Percentiles rank a stretch among this genome's conserved stretches.
Evolutionary conservation across 1,139 yeast genomes (phyloP).

Genomic region (Zygoascus meyerae): DNA sequence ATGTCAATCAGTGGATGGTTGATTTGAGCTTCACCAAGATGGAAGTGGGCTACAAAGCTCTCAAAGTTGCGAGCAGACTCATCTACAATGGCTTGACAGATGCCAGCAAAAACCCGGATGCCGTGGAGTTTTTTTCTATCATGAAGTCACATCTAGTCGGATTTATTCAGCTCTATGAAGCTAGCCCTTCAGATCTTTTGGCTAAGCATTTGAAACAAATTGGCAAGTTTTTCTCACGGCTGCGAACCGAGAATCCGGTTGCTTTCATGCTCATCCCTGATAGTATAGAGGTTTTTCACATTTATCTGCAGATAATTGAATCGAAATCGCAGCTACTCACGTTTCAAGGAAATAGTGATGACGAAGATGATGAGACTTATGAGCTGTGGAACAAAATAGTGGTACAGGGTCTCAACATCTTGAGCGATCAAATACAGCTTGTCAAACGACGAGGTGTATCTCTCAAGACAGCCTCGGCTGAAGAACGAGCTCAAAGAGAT

Average conservation of each 20-base stretch:
- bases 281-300: constrained; percentile 52
- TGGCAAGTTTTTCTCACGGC: constrained; percentile 61
- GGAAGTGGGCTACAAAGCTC: constrained; percentile 70
- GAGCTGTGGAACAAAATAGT: constrained; percentile 74
- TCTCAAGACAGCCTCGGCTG: constrained; percentile 54
- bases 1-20: constrained; percentile 58
- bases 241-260: constrained; percentile 57
- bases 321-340: constrained; percentile 52
- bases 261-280: constrained; percentile 66
- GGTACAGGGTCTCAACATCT: constrained; percentile 60
- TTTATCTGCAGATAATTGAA: constrained; percentile 55
- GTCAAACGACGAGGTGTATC: constrained; percentile 64
- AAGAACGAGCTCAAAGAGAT: constrained; percentile 51
- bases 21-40: constrained; percentile 36
- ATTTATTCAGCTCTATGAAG: constrained; percentile 50
- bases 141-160: constrained; percentile 57
- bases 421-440: constrained; percentile 60
- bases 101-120: constrained; percentile 54
- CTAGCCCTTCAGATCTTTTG: constrained; percentile 46
- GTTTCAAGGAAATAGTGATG: constrained; percentile 35
- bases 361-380: constrained; percentile 43
- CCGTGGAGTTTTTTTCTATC: constrained; percentile 53
- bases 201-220: constrained; percentile 71
- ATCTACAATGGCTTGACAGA: constrained; percentile 72
- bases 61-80: constrained; percentile 68